Evolutionary conservation across 768 basidiomycete genomes (phyloP), one percentile per base, ranked within the genome.

Genomic region (Hydnomerulius pinastri): DNA sequence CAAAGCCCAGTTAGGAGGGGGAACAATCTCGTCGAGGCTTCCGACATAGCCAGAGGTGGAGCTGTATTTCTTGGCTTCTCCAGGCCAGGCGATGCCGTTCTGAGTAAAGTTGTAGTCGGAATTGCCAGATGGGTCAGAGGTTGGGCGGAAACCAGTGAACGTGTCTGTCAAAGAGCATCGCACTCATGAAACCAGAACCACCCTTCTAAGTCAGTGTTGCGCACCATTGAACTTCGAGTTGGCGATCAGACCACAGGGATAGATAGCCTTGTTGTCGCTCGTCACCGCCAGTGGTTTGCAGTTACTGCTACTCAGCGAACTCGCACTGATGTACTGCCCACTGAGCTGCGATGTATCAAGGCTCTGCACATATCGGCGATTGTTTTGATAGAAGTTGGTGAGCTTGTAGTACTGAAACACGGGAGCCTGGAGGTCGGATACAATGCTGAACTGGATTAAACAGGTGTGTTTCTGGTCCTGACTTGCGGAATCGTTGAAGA

Each of bases 351-450:
- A 76, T 11, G 86, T 77, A 64, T 94, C 82, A 36, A 91, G 72
- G 65, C 91, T 94, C 75, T 94, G 89, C 48, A 98, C 97, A 64
- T 98, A 99, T 64, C 97, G 83, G 28, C 97, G 86, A 67, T 99
- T 97, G 69, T 99, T 99, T 78, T 99, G 96, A 74, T 83, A 98
- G 74, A 95, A 96, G 74, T 94, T 94, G 41, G 90, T 92, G 66
- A 92, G 80, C 72, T 92, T 93, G 81, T 98, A 99, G 76, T 99
- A 99, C 57, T 98, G 76, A 61, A 99, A 83, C 11, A 98, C 88
- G 21, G 86, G 76, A 13, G 80, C 71, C 9, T 78, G 69, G 27
- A 99, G 74, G 64, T 90, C 81, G 46, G 83, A 83, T 7, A 93
- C 92, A 30, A 98, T 69, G 41, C 87, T 77, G 65, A 98, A 98